These are phyloP conservation scores for Carex arenaria DNA, from an alignment of 202 grass and related monocot genomes.

Conservation along the genomic window DNA sequence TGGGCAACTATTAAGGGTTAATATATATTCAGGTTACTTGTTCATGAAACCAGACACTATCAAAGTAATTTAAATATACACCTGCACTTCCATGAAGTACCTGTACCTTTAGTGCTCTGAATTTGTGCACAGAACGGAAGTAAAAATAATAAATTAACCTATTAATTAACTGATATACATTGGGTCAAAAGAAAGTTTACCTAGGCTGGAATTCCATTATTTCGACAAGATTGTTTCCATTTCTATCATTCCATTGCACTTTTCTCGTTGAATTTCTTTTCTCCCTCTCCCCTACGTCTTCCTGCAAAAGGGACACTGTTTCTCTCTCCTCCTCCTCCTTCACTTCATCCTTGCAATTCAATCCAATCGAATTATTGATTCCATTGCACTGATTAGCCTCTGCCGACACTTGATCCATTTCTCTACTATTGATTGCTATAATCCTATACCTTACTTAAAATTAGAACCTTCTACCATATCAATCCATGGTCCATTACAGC, in stretches of 20 bases:
- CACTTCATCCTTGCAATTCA: constrained; percentile 19
- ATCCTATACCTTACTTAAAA: too few species aligned
- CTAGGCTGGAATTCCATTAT: constrained; percentile 43
- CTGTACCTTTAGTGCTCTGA: too few species aligned
- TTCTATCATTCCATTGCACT: constrained; percentile 43
- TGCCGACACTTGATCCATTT: constrained; percentile 27
- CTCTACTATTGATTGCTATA: background rate
- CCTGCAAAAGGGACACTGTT: constrained; percentile 22
- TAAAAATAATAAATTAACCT: background rate
- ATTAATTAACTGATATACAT: background rate
- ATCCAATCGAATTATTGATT: background rate
- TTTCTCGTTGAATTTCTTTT: constrained; percentile 28
- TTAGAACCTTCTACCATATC: too few species aligned
- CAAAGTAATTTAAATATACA: background rate
- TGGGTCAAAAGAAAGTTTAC: constrained; percentile 21
- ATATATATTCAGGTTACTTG: background rate
- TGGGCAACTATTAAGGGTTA: background rate
- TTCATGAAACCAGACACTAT: background rate
- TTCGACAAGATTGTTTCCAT: constrained; percentile 34
- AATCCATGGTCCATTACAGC: too few species aligned
- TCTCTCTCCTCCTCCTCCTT: constrained; percentile 31
- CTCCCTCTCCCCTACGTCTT: background rate
- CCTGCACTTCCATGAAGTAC: too few species aligned
- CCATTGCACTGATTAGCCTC: constrained; percentile 29
- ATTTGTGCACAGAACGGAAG: background rate